Evolutionary conservation across 805 yeast species (phyloP).

Genomic region (Scheffersomyces coipomensis): DNA sequence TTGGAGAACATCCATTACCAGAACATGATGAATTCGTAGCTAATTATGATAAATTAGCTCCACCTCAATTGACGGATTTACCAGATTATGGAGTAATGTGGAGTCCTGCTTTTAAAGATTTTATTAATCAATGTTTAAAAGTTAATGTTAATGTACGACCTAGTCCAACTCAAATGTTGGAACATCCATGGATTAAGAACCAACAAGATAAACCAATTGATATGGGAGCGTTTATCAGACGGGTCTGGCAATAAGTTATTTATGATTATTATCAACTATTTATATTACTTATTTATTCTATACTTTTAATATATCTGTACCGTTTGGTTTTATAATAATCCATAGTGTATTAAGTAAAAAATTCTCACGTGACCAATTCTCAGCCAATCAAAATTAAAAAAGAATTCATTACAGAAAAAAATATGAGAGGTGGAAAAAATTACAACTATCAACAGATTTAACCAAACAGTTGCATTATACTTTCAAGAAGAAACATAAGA

Average conservation of each 20-base stretch:
- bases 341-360: no score
- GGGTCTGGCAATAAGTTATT: constrained; percentile 54
- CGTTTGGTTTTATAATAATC: no score
- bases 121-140: constrained; percentile 74
- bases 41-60: constrained; percentile 25
- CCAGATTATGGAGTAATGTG: constrained; percentile 74
- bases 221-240: constrained; percentile 81
- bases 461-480: no score
- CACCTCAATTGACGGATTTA: constrained; percentile 60
- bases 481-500: no score
- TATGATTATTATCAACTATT: not conserved
- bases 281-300: no score
- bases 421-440: no score
- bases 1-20: constrained; percentile 79
- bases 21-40: not conserved
- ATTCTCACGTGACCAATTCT: no score
- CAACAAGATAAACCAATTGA: constrained; percentile 70
- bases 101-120: constrained; percentile 81
- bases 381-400: no score
- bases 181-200: constrained; percentile 89
- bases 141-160: constrained; percentile 82
- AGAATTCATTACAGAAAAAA: no score
- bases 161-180: constrained; percentile 88
- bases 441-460: no score
- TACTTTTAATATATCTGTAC: no score